Evolutionary conservation across 2,329 filamentous ascomycete species (phyloP).

Genomic region (Pseudogymnoascus sp.): DNA sequence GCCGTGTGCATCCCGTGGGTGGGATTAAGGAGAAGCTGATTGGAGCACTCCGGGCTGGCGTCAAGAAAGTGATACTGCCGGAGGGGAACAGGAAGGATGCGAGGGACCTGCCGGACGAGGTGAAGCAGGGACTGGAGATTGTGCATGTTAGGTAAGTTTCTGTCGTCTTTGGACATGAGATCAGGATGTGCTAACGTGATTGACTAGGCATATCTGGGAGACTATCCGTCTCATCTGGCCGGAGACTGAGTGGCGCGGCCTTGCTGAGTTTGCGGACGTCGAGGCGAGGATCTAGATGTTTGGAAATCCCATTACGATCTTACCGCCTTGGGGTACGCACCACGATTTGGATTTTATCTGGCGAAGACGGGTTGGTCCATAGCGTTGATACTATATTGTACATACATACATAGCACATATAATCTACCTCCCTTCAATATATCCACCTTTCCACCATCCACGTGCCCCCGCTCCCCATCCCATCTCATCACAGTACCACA

Average conservation of each 20-base stretch:
- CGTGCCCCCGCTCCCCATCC: background rate
- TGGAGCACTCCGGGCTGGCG: conserved; percentile 83
- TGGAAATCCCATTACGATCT: background rate
- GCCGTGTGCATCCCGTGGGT: conserved; percentile 86
- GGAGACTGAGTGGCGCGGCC: conserved; percentile 74
- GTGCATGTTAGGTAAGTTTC: conserved; percentile 72
- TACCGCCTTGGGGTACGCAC: background rate
- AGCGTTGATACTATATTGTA: conserved; percentile 5
- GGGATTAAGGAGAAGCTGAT: conserved; percentile 99
- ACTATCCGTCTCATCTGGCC: conserved; percentile 89
- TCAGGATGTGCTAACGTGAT: conserved; percentile 19
- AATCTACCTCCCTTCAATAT: background rate
- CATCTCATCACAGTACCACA: background rate
- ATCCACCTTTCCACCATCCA: background rate
- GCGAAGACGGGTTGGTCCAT: background rate
- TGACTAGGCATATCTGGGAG: conserved; percentile 80
- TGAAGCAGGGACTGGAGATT: conserved; percentile 80
- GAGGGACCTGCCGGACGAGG: conserved; percentile 83
- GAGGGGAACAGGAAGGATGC: conserved; percentile 87
- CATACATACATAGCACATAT: conserved; percentile 1
- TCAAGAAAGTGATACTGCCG: conserved; percentile 88
- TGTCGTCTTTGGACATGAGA: conserved; percentile 21
- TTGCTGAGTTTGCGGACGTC: conserved; percentile 61
- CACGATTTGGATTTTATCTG: background rate
- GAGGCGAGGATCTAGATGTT: conserved; percentile 68